Conservation (phyloP, 805 yeast genomes). For the Metschnikowia rubicola region DNA sequence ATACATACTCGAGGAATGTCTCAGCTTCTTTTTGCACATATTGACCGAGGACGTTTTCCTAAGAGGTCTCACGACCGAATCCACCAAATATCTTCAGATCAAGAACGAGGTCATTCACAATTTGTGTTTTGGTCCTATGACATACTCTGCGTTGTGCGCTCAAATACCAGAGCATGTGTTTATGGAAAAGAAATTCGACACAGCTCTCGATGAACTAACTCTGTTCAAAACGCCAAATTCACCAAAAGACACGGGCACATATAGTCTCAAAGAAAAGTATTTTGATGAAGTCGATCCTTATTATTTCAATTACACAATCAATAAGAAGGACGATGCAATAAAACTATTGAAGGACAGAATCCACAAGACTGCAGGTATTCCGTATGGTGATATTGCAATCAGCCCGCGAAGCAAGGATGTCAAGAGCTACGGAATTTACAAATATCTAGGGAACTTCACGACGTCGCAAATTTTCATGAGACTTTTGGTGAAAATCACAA, state of each 20-base stretch:
- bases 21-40: constrained; percentile 62
- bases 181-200: constrained; percentile 70
- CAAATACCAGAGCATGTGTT: constrained; percentile 74
- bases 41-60: constrained; percentile 66
- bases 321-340: constrained; percentile 82
- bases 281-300: constrained; percentile 52
- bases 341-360: constrained; percentile 52
- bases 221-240: constrained; percentile 31
- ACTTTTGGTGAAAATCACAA: constrained; percentile 49
- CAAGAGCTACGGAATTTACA: constrained; percentile 36
- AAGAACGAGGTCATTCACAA: constrained; percentile 75
- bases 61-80: constrained; percentile 45
- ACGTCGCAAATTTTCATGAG: constrained; percentile 50
- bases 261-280: constrained; percentile 35
- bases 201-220: constrained; percentile 34
- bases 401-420: constrained; percentile 47
- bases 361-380: constrained; percentile 35
- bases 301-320: constrained; percentile 72
- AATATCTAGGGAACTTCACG: constrained; percentile 48
- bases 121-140: constrained; percentile 70
- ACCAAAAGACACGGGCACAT: constrained; percentile 36
- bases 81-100: constrained; percentile 49
- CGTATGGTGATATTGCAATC: constrained; percentile 49
- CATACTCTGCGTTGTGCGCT: constrained; percentile 65
- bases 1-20: constrained; percentile 75